Evolutionary conservation across 331 rosid genomes (phyloP), one percentile per base, ranked within the genome.

Genomic region (Malus hybrid): DNA sequence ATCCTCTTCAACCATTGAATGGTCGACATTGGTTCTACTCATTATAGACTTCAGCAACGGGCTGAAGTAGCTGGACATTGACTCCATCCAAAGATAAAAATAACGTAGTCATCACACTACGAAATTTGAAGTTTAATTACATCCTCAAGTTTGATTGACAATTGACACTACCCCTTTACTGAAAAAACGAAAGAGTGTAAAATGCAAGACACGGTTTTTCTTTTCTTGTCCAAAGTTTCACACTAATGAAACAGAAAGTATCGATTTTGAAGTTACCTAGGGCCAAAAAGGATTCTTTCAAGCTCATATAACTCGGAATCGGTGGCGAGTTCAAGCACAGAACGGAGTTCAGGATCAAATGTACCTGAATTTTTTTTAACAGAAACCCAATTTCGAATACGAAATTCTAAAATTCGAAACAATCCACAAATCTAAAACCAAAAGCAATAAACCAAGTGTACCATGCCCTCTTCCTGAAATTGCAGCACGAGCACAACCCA

Each of bases 11-110:
- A 90, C 84, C 95, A 86, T 87, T 77, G 88, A 78, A 62, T 86
- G 85, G 74, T 93, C 94, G 34, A 89, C 79, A 29, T 88, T 82
- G 27, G 74, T 65, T 73, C 83, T 75, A 55, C 73, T 82, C 28
- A 90, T 77, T 55, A 93, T 75, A 67, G 95, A 93, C 79, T 93
- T 94, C 16, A 94, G 84, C 93, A 91, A 81, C 71, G 98, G 97
- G 78, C 97, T 91, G 80, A 88, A 90, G 87, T 91, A 94, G 77
- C 97, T 88, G 96, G 68, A 84, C 1, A 52, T 72, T 62, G 27
- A 68, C 76, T 64, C 22, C 29, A 78, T 54, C 39, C 72, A 73
- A 15, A 78, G 22, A 67, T 46, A 36, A 36, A 71, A 78, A 69
- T 22, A 55, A 31, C 6, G 27, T 72, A 64, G 44, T 34, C 52